Evolutionary conservation across 2,329 filamentous ascomycete genomes (phyloP), one percentile per base, ranked within the genome.

Genomic region (Paradendryphiella salina): DNA sequence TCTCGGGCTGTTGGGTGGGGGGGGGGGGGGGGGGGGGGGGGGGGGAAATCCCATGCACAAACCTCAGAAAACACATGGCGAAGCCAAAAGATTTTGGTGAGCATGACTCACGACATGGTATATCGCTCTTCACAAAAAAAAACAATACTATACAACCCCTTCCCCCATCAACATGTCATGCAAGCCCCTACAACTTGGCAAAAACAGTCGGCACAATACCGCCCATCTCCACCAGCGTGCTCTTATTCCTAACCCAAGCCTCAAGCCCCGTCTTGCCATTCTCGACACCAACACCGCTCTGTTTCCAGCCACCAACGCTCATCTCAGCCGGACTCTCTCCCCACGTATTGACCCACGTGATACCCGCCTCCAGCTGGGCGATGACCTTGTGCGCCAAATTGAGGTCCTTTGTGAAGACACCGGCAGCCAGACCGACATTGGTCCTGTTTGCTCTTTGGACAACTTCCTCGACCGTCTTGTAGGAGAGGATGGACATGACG

Each of bases 341-440:
- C 91, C 91, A 96, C 0, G 89, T 91, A 72, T 96, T 96, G 44
- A 96, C 81, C 90, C 90, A 96, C 1, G 89, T 95, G 65, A 96
- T 96, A 28, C 90, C 90, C 0, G 90, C 90, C 67, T 95, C 82
- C 4, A 96, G 76, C 65, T 83, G 80, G 18, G 82, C 80, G 34
- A 93, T 79, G 1, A 93, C 82, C 35, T 82, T 78, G 65, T 96
- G 89, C 47, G 88, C 90, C 39, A 81, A 69, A 61, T 89, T 87
- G 44, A 96, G 73, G 59, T 95, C 84, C 51, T 82, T 83, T 0
- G 89, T 89, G 61, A 95, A 93, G 1, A 96, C 88, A 15, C 90
- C 90, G 0, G 90, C 91, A 0, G 90, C 90, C 3, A 96, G 83
- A 21, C 90, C 90, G 47, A 94, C 79, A 15, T 84, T 79, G 0